phyloP scores from a whole-genome alignment of 2,329 filamentous ascomycete species.

The Xenoacremonium recifei region DNA sequence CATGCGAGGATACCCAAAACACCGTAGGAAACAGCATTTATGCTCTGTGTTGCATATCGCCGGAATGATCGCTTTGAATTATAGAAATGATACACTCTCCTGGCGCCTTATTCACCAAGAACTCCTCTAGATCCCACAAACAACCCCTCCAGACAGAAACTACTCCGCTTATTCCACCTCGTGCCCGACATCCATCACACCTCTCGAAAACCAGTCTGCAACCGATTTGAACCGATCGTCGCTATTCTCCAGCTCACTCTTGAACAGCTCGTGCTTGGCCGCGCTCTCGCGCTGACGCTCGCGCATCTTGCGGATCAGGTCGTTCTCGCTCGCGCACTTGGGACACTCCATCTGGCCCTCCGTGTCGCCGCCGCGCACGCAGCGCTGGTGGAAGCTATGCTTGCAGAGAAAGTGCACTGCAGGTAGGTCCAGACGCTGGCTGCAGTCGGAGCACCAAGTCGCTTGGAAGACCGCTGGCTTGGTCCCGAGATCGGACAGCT shows the following conservation, averaged over 20 bases:
- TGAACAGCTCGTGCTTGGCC: constrained; percentile 85
- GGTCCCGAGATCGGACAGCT: constrained; percentile 72
- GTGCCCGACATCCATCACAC: constrained; percentile 69
- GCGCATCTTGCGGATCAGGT: constrained; percentile 84
- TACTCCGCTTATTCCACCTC: not conserved
- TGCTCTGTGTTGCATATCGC: too few species aligned
- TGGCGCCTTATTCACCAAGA: too few species aligned
- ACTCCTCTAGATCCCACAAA: not conserved
- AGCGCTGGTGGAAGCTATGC: constrained; percentile 93
- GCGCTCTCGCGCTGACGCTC: constrained; percentile 83
- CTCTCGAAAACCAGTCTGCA: constrained; percentile 91
- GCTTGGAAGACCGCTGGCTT: constrained; percentile 90
- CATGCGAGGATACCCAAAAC: too few species aligned
- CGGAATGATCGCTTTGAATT: too few species aligned
- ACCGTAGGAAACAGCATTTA: too few species aligned
- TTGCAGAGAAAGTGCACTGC: constrained; percentile 96
- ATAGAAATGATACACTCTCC: too few species aligned
- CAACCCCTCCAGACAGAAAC: too few species aligned
- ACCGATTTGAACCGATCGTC: constrained; percentile 87
- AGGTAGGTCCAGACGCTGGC: constrained; percentile 75
- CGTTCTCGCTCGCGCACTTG: constrained; percentile 78
- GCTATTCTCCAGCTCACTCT: constrained; percentile 71
- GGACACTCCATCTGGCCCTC: constrained; percentile 78
- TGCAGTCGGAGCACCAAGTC: constrained; percentile 82
- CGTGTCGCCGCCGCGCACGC: constrained; percentile 56